Evolutionary conservation across 2,329 filamentous ascomycete species (phyloP), one percentile per base, ranked within the genome.

Genomic region (Ophiostoma populinum): DNA sequence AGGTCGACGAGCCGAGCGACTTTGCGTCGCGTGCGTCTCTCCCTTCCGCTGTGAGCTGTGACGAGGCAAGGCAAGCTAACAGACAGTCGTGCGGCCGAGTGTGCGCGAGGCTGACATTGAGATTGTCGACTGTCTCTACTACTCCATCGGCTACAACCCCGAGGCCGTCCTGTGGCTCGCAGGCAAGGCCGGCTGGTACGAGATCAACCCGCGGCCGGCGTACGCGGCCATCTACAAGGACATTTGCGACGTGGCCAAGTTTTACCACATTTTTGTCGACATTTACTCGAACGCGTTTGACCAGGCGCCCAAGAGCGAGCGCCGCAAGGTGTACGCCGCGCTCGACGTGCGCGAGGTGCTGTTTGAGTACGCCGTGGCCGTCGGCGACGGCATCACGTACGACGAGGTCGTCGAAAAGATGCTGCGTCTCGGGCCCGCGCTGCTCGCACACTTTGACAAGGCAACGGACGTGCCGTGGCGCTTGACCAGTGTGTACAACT

Each of bases 141-240:
- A 67, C 46, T 67, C 72, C 10, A 69, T 76, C 21, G 67, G 66
- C 31, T 55, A 57, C 11, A 63, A 67, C 34, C 62, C 62, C 0
- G 57, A 61, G 13, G 61, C 68, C 4, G 59, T 67, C n/a, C 57
- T 80, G 20, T 83, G 78, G 78, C 71, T 75, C 1, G 59, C 63
- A 20, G 73, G 73, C 24, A 51, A 59, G 36, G 65, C 72, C 10
- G 77, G 75, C 29, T 82, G 76, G 75, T 81, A 71, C 48, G 67
- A 75, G 47, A 63, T 83, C 27, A 58, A 58, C 21, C 75, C 79
- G 1, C 57, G 66, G n/a, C 47, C 57, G 8, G 51, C 55, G 3
- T 85, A 80, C 49, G 54, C 56, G 34, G 45, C 53, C 6, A 68
- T 70, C 19, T 75, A 67, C 51, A 53, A 63, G 20, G 58, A 63